phyloP scores from a whole-genome alignment of 169 alveolate species.

The Plasmodium yoelii region DNA sequence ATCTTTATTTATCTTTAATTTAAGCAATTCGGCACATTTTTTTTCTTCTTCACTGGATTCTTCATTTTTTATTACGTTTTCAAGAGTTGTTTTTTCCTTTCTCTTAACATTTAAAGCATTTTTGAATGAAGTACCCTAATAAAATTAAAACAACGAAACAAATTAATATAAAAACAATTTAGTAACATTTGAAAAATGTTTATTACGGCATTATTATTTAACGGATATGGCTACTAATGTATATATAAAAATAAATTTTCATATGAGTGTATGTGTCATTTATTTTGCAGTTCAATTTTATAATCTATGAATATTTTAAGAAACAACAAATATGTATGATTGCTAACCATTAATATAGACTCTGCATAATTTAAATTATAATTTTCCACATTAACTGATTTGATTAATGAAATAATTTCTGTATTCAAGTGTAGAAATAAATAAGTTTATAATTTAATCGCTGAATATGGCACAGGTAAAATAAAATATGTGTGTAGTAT shows the following conservation, averaged over 20 bases:
- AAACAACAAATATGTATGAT: not conserved
- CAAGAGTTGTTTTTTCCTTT: slow-evolving; percentile 60
- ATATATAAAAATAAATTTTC: too few species aligned
- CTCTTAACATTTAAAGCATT: slow-evolving; percentile 75
- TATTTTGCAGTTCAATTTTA: too few species aligned
- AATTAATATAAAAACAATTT: not conserved
- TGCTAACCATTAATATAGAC: slow-evolving; percentile 54
- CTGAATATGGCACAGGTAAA: not conserved
- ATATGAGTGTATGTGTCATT: too few species aligned
- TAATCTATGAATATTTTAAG: not conserved
- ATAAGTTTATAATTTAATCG: slow-evolving; percentile 10
- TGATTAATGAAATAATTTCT: slow-evolving; percentile 55
- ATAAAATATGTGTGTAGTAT: slow-evolving; percentile 13
- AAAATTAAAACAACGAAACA: not conserved
- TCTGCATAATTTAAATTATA: slow-evolving; percentile 59
- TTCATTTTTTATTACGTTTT: slow-evolving; percentile 53
- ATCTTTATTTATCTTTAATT: slow-evolving; percentile 50
- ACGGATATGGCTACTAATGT: not conserved
- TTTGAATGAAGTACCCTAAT: slow-evolving; percentile 64
- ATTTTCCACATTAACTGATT: slow-evolving; percentile 35
- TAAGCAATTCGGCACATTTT: slow-evolving; percentile 60
- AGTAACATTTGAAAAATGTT: not conserved
- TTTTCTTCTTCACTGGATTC: slow-evolving; percentile 26
- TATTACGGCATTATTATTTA: not conserved
- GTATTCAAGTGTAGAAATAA: slow-evolving; percentile 1